A percentile compares a stretch with the other conserved stretches of the same genome.
Conservation (phyloP, 148 eudicot species). For the Cornus florida region DNA sequence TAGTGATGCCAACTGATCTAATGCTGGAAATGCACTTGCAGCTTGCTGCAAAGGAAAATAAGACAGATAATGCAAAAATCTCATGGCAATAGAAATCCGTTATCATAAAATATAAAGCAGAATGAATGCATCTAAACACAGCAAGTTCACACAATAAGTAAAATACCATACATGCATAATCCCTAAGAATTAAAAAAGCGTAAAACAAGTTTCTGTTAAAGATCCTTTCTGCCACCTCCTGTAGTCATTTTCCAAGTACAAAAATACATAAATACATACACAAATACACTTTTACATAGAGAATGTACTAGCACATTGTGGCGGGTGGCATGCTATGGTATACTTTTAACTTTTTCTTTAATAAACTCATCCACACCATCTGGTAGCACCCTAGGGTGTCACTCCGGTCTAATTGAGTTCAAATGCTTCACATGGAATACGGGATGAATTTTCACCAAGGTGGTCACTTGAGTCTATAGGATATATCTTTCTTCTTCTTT, state of each 20-base stretch:
- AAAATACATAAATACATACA: neutral
- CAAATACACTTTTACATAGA: too few species aligned
- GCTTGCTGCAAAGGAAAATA: slow-evolving; percentile 62
- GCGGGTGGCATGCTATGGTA: too few species aligned
- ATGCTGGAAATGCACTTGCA: slow-evolving; percentile 42
- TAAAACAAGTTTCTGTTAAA: neutral
- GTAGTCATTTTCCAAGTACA: neutral
- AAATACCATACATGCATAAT: neutral
- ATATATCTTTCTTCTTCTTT: too few species aligned
- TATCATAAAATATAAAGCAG: neutral
- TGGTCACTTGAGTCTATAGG: too few species aligned
- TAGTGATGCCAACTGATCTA: slow-evolving; percentile 55
- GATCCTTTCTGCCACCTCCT: neutral
- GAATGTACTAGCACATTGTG: too few species aligned
- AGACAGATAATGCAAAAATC: slow-evolving; percentile 4
- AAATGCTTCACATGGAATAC: too few species aligned
- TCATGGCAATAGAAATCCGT: neutral
- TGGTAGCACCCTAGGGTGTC: too few species aligned
- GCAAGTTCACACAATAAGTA: neutral
- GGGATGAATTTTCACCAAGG: too few species aligned
- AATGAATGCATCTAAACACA: neutral
- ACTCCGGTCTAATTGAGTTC: too few species aligned
- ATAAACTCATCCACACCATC: too few species aligned
- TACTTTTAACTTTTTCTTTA: too few species aligned
- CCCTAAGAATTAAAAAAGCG: neutral